phyloP scores from a whole-genome alignment of 345 rosid genomes.

The Rhodamnia rubescens region DNA sequence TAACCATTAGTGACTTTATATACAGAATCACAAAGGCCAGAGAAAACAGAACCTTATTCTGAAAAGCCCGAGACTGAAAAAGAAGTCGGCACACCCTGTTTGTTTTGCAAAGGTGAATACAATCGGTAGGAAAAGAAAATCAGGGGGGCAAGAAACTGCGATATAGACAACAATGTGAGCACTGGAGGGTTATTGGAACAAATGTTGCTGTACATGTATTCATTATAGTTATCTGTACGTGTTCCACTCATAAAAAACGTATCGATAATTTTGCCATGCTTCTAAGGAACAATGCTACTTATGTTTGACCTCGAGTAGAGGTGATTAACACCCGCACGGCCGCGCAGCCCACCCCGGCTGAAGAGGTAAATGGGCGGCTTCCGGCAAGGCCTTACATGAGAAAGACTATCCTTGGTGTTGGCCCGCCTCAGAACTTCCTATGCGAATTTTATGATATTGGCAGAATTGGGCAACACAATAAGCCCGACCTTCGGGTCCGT shows the following conservation, averaged over 20 bases:
- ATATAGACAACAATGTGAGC: not conserved
- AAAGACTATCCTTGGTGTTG: not conserved
- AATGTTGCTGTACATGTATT: not conserved
- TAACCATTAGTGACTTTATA: constrained; percentile 54
- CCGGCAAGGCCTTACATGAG: not conserved
- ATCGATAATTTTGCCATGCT: not conserved
- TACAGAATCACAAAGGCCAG: constrained; percentile 36
- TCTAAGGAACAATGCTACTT: not conserved
- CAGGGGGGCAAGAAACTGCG: not conserved
- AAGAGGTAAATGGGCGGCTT: not conserved
- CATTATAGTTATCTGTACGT: not conserved
- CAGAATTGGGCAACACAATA: not conserved
- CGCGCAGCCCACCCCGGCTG: not conserved
- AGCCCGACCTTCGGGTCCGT: not conserved
- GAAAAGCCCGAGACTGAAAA: not conserved
- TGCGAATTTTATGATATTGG: not conserved
- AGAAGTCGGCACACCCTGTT: not conserved
- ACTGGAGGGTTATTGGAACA: not conserved
- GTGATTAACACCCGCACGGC: not conserved
- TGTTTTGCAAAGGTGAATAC: not conserved
- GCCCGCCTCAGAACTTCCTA: not conserved
- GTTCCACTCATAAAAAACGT: not conserved
- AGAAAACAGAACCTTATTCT: constrained; percentile 27
- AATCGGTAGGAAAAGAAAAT: not conserved
- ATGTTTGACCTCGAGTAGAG: not conserved